phyloP scores from a whole-genome alignment of 306 rosid genomes.

The Quercus dentata region DNA sequence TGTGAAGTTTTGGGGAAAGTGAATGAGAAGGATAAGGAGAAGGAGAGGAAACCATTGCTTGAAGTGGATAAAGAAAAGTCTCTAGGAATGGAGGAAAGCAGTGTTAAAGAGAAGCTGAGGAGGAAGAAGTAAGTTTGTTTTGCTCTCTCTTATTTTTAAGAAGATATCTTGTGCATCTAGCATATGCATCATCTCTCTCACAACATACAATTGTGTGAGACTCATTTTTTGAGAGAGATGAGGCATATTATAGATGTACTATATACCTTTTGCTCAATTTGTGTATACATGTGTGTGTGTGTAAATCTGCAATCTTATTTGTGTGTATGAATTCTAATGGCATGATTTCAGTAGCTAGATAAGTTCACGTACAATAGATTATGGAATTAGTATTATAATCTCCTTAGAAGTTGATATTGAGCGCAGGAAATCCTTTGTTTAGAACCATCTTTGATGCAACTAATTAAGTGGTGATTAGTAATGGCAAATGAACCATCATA shows the following conservation, averaged over 20 bases:
- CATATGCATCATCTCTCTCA: too few species aligned
- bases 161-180: too few species aligned
- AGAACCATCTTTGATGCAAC: too few species aligned
- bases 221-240: too few species aligned
- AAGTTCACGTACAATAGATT: too few species aligned
- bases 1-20: constrained; percentile 35
- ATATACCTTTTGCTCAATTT: background rate
- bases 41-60: constrained; percentile 48
- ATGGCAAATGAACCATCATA: too few species aligned
- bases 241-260: too few species aligned
- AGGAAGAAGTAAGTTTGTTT: constrained; percentile 52
- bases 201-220: too few species aligned
- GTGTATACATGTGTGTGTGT: background rate
- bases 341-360: background rate
- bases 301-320: background rate
- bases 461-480: too few species aligned
- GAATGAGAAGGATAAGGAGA: constrained; percentile 42
- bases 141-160: background rate
- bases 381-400: too few species aligned
- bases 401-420: too few species aligned
- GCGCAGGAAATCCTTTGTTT: too few species aligned
- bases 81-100: constrained; percentile 32
- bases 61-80: constrained; percentile 38
- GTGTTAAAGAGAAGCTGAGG: constrained; percentile 43
- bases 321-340: background rate